Evolutionary conservation across 2,329 filamentous ascomycete species (phyloP).

Genomic region (Pestalotiopsis sp.): DNA sequence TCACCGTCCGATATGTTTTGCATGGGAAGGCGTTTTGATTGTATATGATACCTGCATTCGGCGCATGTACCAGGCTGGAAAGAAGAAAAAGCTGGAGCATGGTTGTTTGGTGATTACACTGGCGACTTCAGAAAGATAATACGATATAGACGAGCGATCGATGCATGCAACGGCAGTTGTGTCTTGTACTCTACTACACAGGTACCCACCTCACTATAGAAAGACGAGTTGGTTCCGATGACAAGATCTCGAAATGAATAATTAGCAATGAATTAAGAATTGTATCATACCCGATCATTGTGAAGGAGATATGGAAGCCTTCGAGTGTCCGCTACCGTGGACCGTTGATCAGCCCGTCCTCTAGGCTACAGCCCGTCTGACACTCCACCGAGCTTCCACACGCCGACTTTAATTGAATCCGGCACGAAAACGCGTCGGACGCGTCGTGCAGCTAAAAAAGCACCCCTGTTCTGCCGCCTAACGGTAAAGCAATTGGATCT

Average conservation of each 20-base stretch:
- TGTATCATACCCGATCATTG: background rate
- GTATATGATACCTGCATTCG: constrained; percentile 31
- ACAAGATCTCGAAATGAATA: background rate
- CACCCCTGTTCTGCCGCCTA: background rate
- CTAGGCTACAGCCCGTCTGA: background rate
- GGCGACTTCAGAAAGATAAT: background rate
- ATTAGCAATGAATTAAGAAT: background rate
- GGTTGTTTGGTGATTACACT: constrained; percentile 12
- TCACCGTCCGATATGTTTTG: constrained; percentile 20
- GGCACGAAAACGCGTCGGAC: background rate
- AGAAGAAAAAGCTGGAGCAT: constrained; percentile 14
- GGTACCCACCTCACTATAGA: background rate
- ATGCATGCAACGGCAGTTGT: background rate
- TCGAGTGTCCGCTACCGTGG: background rate
- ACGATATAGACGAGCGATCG: constrained; percentile 2
- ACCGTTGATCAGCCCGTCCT: background rate
- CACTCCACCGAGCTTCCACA: background rate
- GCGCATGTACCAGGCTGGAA: constrained; percentile 16
- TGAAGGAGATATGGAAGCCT: background rate
- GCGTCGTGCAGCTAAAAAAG: background rate
- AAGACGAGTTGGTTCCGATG: background rate
- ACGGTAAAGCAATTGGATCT: background rate
- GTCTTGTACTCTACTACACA: background rate
- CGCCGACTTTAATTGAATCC: background rate
- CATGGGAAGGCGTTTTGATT: constrained; percentile 33